A percentile compares a stretch with the other conserved stretches of the same genome.
phyloP scores from a whole-genome alignment of 495 filamentous ascomycete species.

The Penicillium paxilli region DNA sequence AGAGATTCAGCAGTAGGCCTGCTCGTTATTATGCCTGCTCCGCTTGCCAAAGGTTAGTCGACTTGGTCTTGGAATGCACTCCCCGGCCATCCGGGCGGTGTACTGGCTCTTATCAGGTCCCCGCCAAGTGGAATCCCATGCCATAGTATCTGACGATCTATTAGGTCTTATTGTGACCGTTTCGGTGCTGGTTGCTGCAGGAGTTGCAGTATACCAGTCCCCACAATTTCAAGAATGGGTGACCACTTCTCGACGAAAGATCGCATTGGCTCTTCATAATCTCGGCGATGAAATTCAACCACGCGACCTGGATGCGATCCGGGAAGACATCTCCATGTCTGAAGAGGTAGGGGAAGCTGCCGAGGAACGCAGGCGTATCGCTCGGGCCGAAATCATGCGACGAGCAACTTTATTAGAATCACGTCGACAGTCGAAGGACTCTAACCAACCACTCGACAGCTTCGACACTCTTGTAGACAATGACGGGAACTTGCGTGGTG shows the following conservation, averaged over 20 bases:
- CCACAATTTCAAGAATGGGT: conserved; percentile 78
- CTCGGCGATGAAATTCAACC: conserved; percentile 77
- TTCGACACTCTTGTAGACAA: conserved; percentile 59
- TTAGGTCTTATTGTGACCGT: conserved; percentile 77
- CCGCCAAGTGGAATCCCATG: not conserved
- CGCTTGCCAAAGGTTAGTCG: conserved; percentile 53
- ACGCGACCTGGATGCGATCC: conserved; percentile 15
- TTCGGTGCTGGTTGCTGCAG: conserved; percentile 74
- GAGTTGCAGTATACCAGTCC: conserved; percentile 82
- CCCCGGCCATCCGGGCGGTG: conserved; percentile 26
- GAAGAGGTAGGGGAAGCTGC: conserved; percentile 63
- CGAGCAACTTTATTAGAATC: conserved; percentile 50
- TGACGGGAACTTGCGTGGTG: conserved; percentile 45
- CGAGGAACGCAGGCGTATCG: conserved; percentile 66
- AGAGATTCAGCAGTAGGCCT: not conserved
- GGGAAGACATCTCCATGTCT: conserved; percentile 52
- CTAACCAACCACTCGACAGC: conserved; percentile 28
- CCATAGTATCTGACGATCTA: conserved; percentile 8
- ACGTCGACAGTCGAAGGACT: conserved; percentile 25
- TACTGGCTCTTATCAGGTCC: conserved; percentile 39
- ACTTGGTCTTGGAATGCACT: conserved; percentile 2
- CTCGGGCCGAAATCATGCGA: conserved; percentile 73
- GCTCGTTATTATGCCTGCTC: conserved; percentile 45
- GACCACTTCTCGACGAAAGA: conserved; percentile 71
- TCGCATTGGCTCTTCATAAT: conserved; percentile 73